phyloP scores from a whole-genome alignment of 805 yeast genomes.

The Pichia kluyveri region DNA sequence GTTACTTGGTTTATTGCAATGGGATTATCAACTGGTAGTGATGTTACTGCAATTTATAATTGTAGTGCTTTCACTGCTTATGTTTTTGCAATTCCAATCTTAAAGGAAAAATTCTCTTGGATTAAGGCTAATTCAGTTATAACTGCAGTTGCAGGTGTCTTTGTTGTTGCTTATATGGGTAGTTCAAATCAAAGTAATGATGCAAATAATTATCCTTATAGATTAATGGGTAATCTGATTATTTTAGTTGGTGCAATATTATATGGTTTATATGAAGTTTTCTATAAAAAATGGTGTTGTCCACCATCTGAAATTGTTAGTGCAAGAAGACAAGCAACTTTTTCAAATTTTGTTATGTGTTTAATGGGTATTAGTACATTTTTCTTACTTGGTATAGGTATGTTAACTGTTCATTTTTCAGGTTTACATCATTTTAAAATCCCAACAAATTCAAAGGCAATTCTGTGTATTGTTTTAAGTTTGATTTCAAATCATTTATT shows the following conservation, averaged over 20 bases:
- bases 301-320: slow-evolving; percentile 56
- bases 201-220: slow-evolving; percentile 38
- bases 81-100: slow-evolving; percentile 68
- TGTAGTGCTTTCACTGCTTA: slow-evolving; percentile 87
- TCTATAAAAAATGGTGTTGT: slow-evolving; percentile 68
- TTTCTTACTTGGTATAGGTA: slow-evolving; percentile 36
- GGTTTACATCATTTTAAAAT: slow-evolving; percentile 52
- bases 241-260: slow-evolving; percentile 67
- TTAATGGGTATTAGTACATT: slow-evolving; percentile 53
- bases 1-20: slow-evolving; percentile 82
- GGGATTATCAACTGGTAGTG: slow-evolving; percentile 71
- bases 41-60: slow-evolving; percentile 84
- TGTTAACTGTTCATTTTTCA: slow-evolving; percentile 40
- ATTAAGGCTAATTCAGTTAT: slow-evolving; percentile 59
- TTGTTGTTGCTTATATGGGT: slow-evolving; percentile 67
- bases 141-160: slow-evolving; percentile 66
- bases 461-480: slow-evolving; percentile 43
- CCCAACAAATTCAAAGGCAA: slow-evolving; percentile 32
- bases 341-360: slow-evolving; percentile 70
- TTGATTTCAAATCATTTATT: slow-evolving; percentile 56
- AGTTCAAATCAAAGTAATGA: slow-evolving; percentile 10
- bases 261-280: slow-evolving; percentile 77
- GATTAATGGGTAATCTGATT: slow-evolving; percentile 60
- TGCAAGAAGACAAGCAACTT: slow-evolving; percentile 65
- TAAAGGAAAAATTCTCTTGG: slow-evolving; percentile 57